These are phyloP conservation scores for Strobilomyces echinocephalus DNA, from an alignment of 768 basidiomycete species.

Conservation along the genomic window DNA sequence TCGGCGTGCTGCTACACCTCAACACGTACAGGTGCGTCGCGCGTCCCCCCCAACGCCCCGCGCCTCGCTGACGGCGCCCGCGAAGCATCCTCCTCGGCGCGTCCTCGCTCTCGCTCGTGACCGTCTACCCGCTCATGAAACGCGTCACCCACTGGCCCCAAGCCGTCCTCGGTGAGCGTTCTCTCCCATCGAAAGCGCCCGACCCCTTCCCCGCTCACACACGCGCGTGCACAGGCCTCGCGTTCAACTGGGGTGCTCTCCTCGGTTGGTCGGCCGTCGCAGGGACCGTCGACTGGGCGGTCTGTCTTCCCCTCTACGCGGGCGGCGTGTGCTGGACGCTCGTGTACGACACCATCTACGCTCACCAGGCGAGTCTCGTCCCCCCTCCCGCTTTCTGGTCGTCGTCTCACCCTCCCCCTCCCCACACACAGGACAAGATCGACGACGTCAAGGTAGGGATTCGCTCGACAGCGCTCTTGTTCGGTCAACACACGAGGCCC, in stretches of 20 bases:
- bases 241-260: conserved; percentile 96
- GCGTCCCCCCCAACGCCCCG: neutral
- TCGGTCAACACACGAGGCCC: conserved; percentile 69
- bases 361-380: conserved; percentile 77
- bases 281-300: conserved; percentile 71
- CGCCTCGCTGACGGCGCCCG: no score
- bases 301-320: conserved; percentile 84
- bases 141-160: conserved; percentile 96
- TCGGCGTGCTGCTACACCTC: conserved; percentile 82
- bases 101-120: conserved; percentile 82
- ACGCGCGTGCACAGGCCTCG: conserved; percentile 54
- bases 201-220: neutral
- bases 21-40: conserved; percentile 84
- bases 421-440: conserved; percentile 75
- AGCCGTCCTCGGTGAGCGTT: conserved; percentile 78
- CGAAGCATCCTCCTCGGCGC: conserved; percentile 86
- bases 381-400: no score
- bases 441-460: conserved; percentile 89
- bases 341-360: conserved; percentile 96
- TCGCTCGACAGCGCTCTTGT: conserved; percentile 90
- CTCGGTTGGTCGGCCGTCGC: conserved; percentile 95
- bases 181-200: neutral
- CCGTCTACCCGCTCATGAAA: conserved; percentile 95
- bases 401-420: neutral
- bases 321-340: conserved; percentile 92